Evolutionary conservation across 2,329 filamentous ascomycete genomes (phyloP).

Genomic region (Tolypocladium amazonense): DNA sequence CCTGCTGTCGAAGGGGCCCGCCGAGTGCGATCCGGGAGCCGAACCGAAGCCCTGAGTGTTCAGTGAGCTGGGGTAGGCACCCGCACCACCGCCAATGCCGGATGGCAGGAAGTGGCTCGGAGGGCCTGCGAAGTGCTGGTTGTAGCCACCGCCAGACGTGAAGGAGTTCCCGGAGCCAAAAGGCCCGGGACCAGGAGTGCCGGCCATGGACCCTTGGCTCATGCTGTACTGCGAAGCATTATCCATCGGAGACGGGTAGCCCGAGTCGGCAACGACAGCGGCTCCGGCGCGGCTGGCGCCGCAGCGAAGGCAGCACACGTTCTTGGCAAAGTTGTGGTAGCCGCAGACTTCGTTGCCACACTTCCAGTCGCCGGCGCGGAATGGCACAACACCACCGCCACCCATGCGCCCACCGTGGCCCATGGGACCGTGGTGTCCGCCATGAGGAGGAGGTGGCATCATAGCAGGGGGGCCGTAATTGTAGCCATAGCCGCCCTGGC

Average conservation of each 20-base stretch:
- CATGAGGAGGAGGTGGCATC: conserved; percentile 70
- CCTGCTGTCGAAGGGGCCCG: conserved; percentile 83
- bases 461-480: conserved; percentile 62
- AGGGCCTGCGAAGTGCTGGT: conserved; percentile 77
- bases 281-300: conserved; percentile 90
- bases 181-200: conserved; percentile 66
- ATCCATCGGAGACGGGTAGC: conserved; percentile 85
- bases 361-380: conserved; percentile 98
- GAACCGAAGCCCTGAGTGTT: conserved; percentile 68
- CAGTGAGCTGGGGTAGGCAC: conserved; percentile 64
- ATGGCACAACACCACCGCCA: conserved; percentile 80
- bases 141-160: conserved; percentile 51
- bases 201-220: conserved; percentile 79
- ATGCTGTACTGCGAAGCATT: conserved; percentile 73
- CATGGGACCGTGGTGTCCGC: conserved; percentile 49
- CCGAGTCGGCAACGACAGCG: conserved; percentile 87
- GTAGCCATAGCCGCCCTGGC: conserved; percentile 47
- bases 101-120: conserved; percentile 87
- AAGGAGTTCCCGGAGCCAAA: conserved; percentile 64
- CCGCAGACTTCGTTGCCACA: conserved; percentile 94
- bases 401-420: conserved; percentile 61
- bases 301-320: conserved; percentile 93
- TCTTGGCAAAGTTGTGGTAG: conserved; percentile 99
- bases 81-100: conserved; percentile 62
- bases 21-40: conserved; percentile 67